Evolutionary conservation across 2,329 filamentous ascomycete genomes (phyloP).

Genomic region (Parafenestella ontariensis): DNA sequence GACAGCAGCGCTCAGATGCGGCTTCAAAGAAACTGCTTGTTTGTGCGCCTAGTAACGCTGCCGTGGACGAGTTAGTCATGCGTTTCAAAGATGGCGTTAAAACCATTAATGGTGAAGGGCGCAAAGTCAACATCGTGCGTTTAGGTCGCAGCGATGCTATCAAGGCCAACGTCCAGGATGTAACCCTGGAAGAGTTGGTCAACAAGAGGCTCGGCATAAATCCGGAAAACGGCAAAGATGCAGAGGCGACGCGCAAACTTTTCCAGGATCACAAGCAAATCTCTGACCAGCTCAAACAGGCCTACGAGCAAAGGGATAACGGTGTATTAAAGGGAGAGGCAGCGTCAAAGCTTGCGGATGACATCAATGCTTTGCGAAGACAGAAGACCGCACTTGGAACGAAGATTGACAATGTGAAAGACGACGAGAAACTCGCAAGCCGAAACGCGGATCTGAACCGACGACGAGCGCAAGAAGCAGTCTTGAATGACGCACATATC

Average conservation of each 20-base stretch:
- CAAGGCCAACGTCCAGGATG: constrained; percentile 85
- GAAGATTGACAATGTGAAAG: constrained; percentile 85
- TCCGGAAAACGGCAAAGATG: constrained; percentile 49
- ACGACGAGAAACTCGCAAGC: constrained; percentile 79
- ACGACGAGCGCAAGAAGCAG: constrained; percentile 85
- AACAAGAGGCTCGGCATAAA: constrained; percentile 68
- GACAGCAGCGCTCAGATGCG: constrained; percentile 35
- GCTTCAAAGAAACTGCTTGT: constrained; percentile 85
- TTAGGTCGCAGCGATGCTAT: constrained; percentile 91
- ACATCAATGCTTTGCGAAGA: constrained; percentile 79
- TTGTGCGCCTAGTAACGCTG: constrained; percentile 97
- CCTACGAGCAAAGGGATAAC: constrained; percentile 72
- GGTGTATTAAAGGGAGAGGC: constrained; percentile 68
- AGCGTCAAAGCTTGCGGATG: constrained; percentile 71
- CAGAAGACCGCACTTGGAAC: constrained; percentile 78
- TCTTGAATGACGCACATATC: constrained; percentile 89
- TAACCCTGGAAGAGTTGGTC: constrained; percentile 92
- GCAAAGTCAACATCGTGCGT: constrained; percentile 86
- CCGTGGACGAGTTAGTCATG: constrained; percentile 94
- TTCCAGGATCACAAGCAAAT: constrained; percentile 71
- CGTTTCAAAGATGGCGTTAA: constrained; percentile 88
- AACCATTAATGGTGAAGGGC: constrained; percentile 72
- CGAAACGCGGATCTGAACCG: constrained; percentile 87
- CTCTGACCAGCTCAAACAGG: constrained; percentile 70
- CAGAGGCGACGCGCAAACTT: constrained; percentile 66